Evolutionary conservation across 495 filamentous ascomycete genomes (phyloP).

Genomic region (Cladorrhinum samala): DNA sequence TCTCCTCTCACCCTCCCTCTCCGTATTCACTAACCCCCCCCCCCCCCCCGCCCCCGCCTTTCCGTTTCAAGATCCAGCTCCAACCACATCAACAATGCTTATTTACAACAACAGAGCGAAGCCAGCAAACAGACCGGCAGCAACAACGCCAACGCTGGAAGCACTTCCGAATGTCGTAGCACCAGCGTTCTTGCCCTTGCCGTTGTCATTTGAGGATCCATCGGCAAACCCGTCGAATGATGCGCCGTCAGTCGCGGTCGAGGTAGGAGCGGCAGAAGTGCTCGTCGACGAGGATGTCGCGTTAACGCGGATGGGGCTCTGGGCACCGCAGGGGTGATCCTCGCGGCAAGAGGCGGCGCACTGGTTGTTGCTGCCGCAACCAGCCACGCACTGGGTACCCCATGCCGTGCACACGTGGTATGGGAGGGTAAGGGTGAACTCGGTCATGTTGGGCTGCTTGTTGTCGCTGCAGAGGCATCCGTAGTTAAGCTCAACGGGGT

Average conservation of each 20-base stretch:
- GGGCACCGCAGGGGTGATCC: constrained; percentile 76
- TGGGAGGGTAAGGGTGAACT: constrained; percentile 82
- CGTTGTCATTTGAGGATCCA: constrained; percentile 17
- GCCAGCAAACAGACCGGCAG: constrained; percentile 56
- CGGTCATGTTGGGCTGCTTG: constrained; percentile 63
- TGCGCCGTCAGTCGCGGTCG: constrained; percentile 30
- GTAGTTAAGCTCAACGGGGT: constrained; percentile 66
- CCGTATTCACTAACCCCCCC: too few species aligned
- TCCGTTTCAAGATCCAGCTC: background rate
- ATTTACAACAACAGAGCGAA: constrained; percentile 55
- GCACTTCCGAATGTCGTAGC: constrained; percentile 48
- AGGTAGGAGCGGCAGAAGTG: constrained; percentile 33
- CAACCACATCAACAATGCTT: background rate
- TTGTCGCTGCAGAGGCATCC: constrained; percentile 71
- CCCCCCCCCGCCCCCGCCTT: background rate
- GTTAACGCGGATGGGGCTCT: constrained; percentile 59
- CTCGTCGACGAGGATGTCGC: constrained; percentile 46
- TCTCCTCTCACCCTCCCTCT: background rate
- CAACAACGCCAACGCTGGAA: constrained; percentile 52
- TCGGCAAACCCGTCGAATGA: constrained; percentile 48
- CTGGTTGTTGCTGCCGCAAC: constrained; percentile 51
- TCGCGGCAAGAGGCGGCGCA: constrained; percentile 62
- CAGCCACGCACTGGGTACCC: constrained; percentile 62
- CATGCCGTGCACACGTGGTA: constrained; percentile 75
- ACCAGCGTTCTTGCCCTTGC: constrained; percentile 25